Percentiles rank a stretch among this genome's conserved stretches.
These are phyloP conservation scores for Pinus taeda DNA, from an alignment of 75 land plant species.

Conservation along the genomic window DNA sequence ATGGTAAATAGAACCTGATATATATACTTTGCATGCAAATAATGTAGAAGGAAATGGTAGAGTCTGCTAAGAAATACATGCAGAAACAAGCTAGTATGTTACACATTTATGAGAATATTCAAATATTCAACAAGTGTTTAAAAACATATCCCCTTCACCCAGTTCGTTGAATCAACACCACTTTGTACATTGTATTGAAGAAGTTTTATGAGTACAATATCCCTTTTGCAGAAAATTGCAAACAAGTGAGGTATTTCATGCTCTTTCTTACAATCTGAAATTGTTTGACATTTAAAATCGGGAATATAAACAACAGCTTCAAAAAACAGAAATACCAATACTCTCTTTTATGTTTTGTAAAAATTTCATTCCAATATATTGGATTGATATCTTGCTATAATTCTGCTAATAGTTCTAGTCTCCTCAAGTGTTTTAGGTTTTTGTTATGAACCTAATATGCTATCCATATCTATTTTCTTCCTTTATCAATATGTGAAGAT, in stretches of 20 bases:
- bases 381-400: neutral
- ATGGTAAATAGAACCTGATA: neutral
- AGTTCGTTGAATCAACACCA: no score
- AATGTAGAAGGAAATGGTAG: constrained; percentile 63
- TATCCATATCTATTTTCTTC: no score
- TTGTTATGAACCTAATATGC: no score
- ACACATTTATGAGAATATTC: constrained; percentile 69
- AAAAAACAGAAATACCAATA: no score
- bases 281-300: neutral
- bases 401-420: no score
- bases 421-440: no score
- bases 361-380: neutral
- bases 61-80: constrained; percentile 60
- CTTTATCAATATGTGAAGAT: no score
- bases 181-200: no score
- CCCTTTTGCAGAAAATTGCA: no score
- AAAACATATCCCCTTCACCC: constrained; percentile 13
- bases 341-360: neutral
- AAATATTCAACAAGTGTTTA: constrained; percentile 74
- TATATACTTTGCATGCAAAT: constrained; percentile 33
- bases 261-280: neutral
- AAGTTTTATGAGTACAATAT: no score
- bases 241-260: no score
- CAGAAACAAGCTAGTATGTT: constrained; percentile 41
- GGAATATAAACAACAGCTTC: neutral